Conservation (phyloP, 345 rosid genomes). For the Boechera stricta region DNA sequence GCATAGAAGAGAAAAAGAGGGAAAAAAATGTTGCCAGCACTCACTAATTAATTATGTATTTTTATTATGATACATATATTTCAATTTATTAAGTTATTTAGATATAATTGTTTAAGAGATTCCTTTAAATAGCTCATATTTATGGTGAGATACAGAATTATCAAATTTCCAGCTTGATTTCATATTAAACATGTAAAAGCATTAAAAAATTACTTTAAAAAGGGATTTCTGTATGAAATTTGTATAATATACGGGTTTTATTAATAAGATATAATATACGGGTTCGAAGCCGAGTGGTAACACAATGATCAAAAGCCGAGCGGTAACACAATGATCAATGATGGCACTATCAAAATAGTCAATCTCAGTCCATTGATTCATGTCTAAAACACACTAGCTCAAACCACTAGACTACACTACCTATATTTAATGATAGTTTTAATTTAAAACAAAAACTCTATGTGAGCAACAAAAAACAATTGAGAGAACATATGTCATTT, state of each 20-base stretch:
- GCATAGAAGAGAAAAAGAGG: neutral
- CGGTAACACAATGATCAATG: too few relatives aligned
- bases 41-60: neutral
- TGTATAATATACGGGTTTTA: neutral
- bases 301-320: too few relatives aligned
- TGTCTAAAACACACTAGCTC: too few relatives aligned
- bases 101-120: neutral
- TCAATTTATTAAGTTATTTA: neutral
- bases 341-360: too few relatives aligned
- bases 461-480: neutral
- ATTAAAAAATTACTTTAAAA: neutral
- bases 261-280: too few relatives aligned
- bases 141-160: neutral
- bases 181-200: slow-evolving; percentile 2
- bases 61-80: too few relatives aligned
- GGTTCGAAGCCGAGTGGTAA: too few relatives aligned
- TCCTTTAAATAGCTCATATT: neutral
- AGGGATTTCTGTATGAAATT: neutral
- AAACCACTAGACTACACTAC: neutral
- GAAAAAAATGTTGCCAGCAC: neutral
- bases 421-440: too few relatives aligned
- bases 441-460: too few relatives aligned
- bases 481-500: neutral
- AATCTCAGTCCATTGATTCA: too few relatives aligned
- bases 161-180: neutral